A percentile compares a stretch with the other conserved stretches of the same genome.
These are phyloP conservation scores for Angomonas desouzai DNA, from an alignment of 208 protist genomes.

Conservation along the genomic window DNA sequence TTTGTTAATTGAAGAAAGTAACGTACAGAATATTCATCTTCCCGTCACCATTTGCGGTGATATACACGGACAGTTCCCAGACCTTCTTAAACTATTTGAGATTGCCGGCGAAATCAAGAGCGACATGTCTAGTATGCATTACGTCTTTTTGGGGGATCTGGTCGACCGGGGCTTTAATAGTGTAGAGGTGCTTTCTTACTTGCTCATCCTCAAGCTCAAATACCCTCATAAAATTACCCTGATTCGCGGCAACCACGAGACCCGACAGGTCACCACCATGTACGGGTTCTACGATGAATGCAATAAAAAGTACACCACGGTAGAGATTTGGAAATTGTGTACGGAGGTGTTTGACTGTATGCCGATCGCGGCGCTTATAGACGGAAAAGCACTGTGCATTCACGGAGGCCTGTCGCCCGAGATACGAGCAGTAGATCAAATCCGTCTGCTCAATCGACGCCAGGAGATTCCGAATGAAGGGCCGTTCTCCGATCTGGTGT, in stretches of 20 bases:
- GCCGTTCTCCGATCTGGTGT: constrained; percentile 82
- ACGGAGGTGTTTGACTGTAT: constrained; percentile 99
- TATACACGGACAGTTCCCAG: constrained; percentile 99
- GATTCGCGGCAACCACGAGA: constrained; percentile 92
- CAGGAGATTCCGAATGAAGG: constrained; percentile 89
- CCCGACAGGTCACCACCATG: constrained; percentile 73
- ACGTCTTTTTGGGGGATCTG: constrained; percentile 94
- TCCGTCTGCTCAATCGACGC: constrained; percentile 67
- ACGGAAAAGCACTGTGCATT: constrained; percentile 94
- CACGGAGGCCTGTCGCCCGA: constrained; percentile 98
- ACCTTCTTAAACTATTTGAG: constrained; percentile 95
- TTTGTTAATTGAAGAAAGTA: constrained; percentile 88
- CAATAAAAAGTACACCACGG: constrained; percentile 74
- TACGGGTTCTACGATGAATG: constrained; percentile 94
- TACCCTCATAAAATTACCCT: constrained; percentile 83
- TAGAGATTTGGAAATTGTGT: constrained; percentile 97
- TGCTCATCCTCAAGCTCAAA: constrained; percentile 91
- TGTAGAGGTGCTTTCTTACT: constrained; percentile 91
- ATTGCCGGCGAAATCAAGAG: constrained; percentile 85
- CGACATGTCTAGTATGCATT: constrained; percentile 60
- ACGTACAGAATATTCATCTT: constrained; percentile 91
- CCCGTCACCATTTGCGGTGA: constrained; percentile 99
- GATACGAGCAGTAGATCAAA: constrained; percentile 87
- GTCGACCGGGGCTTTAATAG: constrained; percentile 95
- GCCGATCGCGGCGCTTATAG: constrained; percentile 96